Base-by-base conservation (phyloP, 2,329 filamentous ascomycete species). In the Coniochaeta sp. region DNA sequence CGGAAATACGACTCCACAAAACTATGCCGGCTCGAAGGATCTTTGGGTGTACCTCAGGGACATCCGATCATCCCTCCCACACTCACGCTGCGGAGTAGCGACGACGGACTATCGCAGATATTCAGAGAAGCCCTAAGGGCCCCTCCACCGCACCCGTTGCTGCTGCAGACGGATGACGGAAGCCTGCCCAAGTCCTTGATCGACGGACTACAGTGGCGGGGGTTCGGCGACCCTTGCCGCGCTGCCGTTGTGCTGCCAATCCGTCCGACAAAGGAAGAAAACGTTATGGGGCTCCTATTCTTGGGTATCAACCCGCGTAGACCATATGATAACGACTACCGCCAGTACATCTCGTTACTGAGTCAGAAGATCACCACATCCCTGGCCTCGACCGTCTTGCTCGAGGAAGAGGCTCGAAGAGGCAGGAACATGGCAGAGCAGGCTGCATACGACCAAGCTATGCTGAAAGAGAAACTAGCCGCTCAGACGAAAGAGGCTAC, bases 271-370 rank as follows among this genome's bases (percentile, higher is more conserved):
- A 89, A 85, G 2, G 86, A 78, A 31, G 87, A 90, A 60, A 79
- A 80, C 11, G 83, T 84, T 0, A 79, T 90, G 61, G 89, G 87
- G 0, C 83, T 91, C 63, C 73, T 92, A 4, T 79, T 91, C 16
- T 76, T 91, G 47, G 88, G 87, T 1, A 34, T 57, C 31, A 52
- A 91, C 66, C 87, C 89, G 6, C 77, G 88, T 50, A 77, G 87
- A 47, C 88, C 88, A 0, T 91, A 89, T 63, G 89, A 91, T 66
- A 86, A 88, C 62, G 87, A 90, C 63, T 91, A 91, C 67, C 81
- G 80, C 47, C 79, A 89, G 9, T 91, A 89, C 65, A 79, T 90
- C 19, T 83, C 77, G 16, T 70, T 82, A 5, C 68, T 83, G 36
- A 76, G 72, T 44, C 77, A 81, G 62, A 89, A 78, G 68, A 73